Base-by-base conservation (phyloP, 345 rosid species). In the Linum usitatissimum region DNA sequence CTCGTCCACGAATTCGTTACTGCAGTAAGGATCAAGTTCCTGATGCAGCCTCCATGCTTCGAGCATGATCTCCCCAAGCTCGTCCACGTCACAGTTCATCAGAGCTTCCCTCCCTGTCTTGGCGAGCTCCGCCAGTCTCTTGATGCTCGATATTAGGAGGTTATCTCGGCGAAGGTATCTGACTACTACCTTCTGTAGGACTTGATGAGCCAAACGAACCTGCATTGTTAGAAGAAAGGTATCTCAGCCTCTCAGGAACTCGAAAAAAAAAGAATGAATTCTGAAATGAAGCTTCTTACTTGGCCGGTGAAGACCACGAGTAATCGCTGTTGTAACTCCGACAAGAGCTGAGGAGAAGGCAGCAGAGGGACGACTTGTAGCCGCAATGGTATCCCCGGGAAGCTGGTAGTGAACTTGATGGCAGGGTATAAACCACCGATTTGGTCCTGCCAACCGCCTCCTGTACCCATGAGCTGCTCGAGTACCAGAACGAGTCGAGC, bases 391-490 rank as follows among this genome's bases (percentile, higher is more conserved):
- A 86, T 60, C 65, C 99, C 99, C 18, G 99, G 97, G 71, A 87
- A 86, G 68, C 96, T 93, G 36, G 88, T 69, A 19, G 99, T 93
- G 62, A 76, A 83, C 73, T 93, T 93, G 65, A 93, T 86, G 54
- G 96, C 97, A 9, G 94, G 86, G 78, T 87, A 86, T 70, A 90
- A 66, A 54, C 99, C 99, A 66, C 99, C 96, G 17, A 86, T 86
- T 76, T 93, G 97, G 76, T 93, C 97, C 80, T 93, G 99, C 99
- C 99, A 90, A 67, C 99, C 96, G 66, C 99, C 97, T 62, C 99
- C 99, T 23, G 99, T 90, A 31, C 99, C 97, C 99, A 93, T 93
- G 66, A 93, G 84, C 75, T 90, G 97, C 80, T 93, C 97, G 62
- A 93, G 69, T 45, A 87, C 88, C 81, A 89, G 80, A 54, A 87